Evolutionary conservation across 2,329 filamentous ascomycete species (phyloP).

Genomic region (Chaetoscypha palmicola): DNA sequence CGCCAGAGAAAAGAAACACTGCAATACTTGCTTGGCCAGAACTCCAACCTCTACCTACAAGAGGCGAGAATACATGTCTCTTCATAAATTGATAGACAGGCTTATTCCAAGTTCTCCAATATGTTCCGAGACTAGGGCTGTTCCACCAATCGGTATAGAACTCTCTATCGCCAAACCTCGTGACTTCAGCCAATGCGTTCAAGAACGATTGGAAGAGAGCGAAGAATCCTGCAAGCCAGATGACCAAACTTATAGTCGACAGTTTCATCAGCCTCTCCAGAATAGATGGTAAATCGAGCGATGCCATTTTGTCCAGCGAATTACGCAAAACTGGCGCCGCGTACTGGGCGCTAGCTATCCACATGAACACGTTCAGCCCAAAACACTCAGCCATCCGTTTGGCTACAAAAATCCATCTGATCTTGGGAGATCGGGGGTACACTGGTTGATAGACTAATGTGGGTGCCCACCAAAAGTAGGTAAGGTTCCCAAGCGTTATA

Average conservation of each 20-base stretch:
- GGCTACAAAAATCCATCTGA: constrained; percentile 81
- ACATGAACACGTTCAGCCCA: constrained; percentile 80
- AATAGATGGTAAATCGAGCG: constrained; percentile 73
- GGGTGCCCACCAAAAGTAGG: constrained; percentile 97
- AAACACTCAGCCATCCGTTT: constrained; percentile 76
- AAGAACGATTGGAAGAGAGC: constrained; percentile 89
- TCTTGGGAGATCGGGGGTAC: constrained; percentile 75
- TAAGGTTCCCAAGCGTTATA: constrained; percentile 79
- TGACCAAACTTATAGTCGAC: constrained; percentile 88
- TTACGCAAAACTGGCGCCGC: constrained; percentile 84
- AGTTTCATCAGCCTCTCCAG: constrained; percentile 88
- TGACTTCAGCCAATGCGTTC: constrained; percentile 85
- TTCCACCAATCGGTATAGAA: constrained; percentile 99
- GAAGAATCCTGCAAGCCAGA: constrained; percentile 97
- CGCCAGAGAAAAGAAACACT: constrained; percentile 82
- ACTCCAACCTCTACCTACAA: constrained; percentile 77
- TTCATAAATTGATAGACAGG: constrained; percentile 97
- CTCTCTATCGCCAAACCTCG: constrained; percentile 82
- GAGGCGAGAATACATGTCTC: constrained; percentile 82
- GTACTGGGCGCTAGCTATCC: constrained; percentile 92
- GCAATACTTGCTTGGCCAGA: constrained; percentile 62
- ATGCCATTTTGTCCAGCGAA: constrained; percentile 79
- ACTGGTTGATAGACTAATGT: constrained; percentile 95
- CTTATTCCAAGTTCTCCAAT: constrained; percentile 98
- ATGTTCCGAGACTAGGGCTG: constrained; percentile 71